These are phyloP conservation scores for Mycena metata DNA, from an alignment of 768 basidiomycete species.

Conservation along the genomic window DNA sequence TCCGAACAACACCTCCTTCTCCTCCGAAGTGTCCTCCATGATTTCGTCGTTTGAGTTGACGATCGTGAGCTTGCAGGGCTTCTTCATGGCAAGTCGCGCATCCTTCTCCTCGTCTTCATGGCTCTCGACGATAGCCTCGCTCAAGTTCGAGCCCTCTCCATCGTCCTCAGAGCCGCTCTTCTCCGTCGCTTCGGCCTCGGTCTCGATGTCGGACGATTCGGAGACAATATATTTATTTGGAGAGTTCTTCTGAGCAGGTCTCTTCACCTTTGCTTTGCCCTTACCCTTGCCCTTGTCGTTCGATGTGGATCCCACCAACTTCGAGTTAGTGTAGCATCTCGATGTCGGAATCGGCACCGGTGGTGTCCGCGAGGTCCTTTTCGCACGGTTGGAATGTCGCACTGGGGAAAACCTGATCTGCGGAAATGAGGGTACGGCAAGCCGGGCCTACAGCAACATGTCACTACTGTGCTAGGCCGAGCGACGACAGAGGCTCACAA, in stretches of 20 bases:
- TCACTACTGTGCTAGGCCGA: constrained; percentile 8
- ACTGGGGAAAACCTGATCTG: constrained; percentile 65
- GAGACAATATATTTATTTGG: constrained; percentile 37
- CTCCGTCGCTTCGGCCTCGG: too few relatives aligned
- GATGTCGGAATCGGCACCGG: constrained; percentile 47
- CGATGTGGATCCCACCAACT: constrained; percentile 27
- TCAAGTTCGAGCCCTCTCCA: constrained; percentile 58
- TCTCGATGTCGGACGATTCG: constrained; percentile 46
- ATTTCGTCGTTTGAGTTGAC: constrained; percentile 61
- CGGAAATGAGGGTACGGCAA: constrained; percentile 67
- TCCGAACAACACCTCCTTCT: constrained; percentile 58
- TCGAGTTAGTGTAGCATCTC: constrained; percentile 48
- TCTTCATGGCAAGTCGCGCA: constrained; percentile 53
- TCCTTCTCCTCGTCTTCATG: constrained; percentile 71
- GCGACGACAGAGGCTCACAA: constrained; percentile 53
- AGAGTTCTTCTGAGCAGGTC: constrained; percentile 37
- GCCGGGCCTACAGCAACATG: constrained; percentile 61
- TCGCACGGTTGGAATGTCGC: constrained; percentile 73
- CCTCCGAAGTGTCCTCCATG: constrained; percentile 52
- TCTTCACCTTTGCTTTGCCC: constrained; percentile 37
- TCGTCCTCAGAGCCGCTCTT: constrained; percentile 49
- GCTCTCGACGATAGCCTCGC: constrained; percentile 65
- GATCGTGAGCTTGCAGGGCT: constrained; percentile 52
- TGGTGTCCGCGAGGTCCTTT: constrained; percentile 50
- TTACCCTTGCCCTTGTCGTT: constrained; percentile 49